Percentiles rank a stretch among this genome's conserved stretches.
These are phyloP conservation scores for Apophysomyces sp. DNA, from an alignment of 371 early-diverging fungal genomes.

Conservation along the genomic window DNA sequence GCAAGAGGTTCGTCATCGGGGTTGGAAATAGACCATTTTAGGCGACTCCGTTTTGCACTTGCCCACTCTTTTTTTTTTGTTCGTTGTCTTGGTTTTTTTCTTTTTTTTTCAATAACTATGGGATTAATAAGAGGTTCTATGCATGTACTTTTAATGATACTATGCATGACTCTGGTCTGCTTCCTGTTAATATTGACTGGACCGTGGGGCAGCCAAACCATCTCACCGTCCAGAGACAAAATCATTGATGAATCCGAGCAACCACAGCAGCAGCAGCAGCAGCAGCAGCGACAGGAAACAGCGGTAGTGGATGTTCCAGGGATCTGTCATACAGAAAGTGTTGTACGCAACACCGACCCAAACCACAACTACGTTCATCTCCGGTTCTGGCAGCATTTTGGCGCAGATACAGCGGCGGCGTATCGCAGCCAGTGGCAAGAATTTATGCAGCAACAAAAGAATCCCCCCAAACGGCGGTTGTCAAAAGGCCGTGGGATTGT, in stretches of 20 bases:
- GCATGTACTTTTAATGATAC: too few relatives aligned
- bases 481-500: conserved; percentile 34
- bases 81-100: too few relatives aligned
- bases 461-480: not conserved
- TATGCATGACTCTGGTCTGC: too few relatives aligned
- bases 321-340: conserved; percentile 17
- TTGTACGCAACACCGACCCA: conserved; percentile 34
- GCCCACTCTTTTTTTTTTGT: too few relatives aligned
- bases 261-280: not conserved
- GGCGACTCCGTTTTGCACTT: too few relatives aligned
- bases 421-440: conserved; percentile 32
- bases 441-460: conserved; percentile 18
- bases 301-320: not conserved
- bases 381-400: conserved; percentile 27
- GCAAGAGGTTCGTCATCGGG: too few relatives aligned
- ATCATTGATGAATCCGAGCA: not conserved
- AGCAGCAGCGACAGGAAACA: not conserved
- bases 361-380: conserved; percentile 41
- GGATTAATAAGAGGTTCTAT: too few relatives aligned
- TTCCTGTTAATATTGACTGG: too few relatives aligned
- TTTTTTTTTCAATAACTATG: too few relatives aligned
- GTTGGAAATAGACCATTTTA: too few relatives aligned
- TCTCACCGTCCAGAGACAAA: too few relatives aligned
- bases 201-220: too few relatives aligned
- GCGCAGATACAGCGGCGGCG: conserved; percentile 2